These are phyloP conservation scores for Periconia sp. DNA, from an alignment of 2,329 filamentous ascomycete genomes.

Conservation along the genomic window DNA sequence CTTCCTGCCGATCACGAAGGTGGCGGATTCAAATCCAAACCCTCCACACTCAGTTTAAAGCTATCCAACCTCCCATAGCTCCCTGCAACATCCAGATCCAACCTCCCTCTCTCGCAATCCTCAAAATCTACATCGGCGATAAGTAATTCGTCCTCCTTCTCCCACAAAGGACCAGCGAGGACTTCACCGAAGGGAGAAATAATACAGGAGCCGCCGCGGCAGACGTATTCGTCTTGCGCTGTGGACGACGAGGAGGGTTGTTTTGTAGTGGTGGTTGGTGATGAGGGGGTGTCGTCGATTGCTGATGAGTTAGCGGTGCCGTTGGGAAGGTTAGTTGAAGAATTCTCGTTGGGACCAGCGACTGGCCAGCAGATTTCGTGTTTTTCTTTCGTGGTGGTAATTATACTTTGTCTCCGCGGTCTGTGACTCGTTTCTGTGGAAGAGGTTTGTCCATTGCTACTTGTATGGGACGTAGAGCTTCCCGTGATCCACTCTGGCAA, in stretches of 20 bases:
- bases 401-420: conserved; percentile 43
- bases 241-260: background rate
- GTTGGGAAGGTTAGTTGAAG: conserved; percentile 25
- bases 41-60: conserved; percentile 62
- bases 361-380: conserved; percentile 52
- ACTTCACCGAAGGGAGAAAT: conserved; percentile 79
- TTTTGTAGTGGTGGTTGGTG: conserved; percentile 8
- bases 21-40: conserved; percentile 62
- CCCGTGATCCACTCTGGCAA: conserved; percentile 59
- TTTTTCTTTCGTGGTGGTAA: conserved; percentile 44
- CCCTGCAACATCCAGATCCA: conserved; percentile 83
- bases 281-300: conserved; percentile 19
- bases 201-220: conserved; percentile 79
- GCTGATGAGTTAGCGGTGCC: conserved; percentile 5
- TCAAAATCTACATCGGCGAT: conserved; percentile 80
- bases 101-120: conserved; percentile 77
- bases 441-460: background rate
- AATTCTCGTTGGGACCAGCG: conserved; percentile 15
- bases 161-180: conserved; percentile 80
- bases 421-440: background rate
- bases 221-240: conserved; percentile 58
- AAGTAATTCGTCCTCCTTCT: conserved; percentile 67
- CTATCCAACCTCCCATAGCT: conserved; percentile 78
- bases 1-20: conserved; percentile 29
- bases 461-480: background rate